Base-by-base conservation (phyloP, 148 eudicot genomes). In the Rhododendron molle region DNA sequence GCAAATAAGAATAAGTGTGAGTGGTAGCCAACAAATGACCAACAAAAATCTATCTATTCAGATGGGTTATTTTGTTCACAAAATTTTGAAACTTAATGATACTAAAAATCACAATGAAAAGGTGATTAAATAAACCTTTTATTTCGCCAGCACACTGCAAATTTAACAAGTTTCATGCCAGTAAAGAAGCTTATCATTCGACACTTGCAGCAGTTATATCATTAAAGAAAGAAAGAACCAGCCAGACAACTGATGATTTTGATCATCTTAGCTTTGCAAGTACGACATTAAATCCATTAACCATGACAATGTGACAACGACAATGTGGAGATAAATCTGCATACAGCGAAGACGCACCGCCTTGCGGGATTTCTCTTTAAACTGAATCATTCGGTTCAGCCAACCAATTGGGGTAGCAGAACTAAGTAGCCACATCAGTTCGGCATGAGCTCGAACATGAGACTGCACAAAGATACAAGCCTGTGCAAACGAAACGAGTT, bases 391-490 rank as follows among this genome's bases (percentile, higher is more conserved):
- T 90, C 88, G 93, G 85, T 95, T 95, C 58, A 97, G 91, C 99
- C 99, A 94, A 89, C 99, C 98, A 86, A 97, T 94, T 54, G 99
- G 99, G 23, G 98, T 95, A 52, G 95, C 90, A 80, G 98, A 92
- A 91, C 99, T 97, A 86, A 97, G 90, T 82, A 95, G 77, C 99
- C 99, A 97, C 98, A 97, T 95, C 85, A 97, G 89, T 85, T 97
- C 99, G 52, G 90, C 96, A 89, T 97, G 99, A 60, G 99, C 98
- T 85, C 95, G 98, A 73, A 97, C 99, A 92, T 95, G 98, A 81
- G 99, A 97, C 86, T 97, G 99, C 88, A 97, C 98, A 90, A 97
- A 97, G 79, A 97, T 92, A 87, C 97, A 90, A 67, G 99, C 98
- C 98, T 97, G 89, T 89, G 86, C 85, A 86, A 46, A 80, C 67